Evolutionary conservation across 1,284 basidiomycete species (phyloP).

Genomic region (Ganoderma resinaceum): DNA sequence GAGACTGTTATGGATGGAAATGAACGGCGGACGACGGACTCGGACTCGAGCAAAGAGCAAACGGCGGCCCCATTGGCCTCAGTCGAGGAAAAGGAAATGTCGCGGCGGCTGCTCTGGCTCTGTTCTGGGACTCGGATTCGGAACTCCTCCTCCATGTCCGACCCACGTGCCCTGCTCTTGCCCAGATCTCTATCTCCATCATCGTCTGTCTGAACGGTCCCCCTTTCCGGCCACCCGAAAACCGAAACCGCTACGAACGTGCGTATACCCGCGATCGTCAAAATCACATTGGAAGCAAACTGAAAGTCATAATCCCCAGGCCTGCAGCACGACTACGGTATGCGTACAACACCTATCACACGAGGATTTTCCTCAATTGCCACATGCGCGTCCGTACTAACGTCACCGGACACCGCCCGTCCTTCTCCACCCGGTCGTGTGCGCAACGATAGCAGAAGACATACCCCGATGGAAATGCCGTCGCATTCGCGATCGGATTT

Average conservation of each 20-base stretch:
- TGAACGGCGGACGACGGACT: conserved; percentile 11
- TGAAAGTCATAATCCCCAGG: too few relatives aligned
- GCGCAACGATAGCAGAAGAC: conserved; percentile 97
- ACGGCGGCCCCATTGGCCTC: conserved; percentile 1
- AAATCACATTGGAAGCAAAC: conserved; percentile 28
- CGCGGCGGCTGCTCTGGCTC: not conserved
- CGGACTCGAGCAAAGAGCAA: conserved; percentile 3
- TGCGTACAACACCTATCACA: conserved; percentile 50
- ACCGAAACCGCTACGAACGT: conserved; percentile 43
- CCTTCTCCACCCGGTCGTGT: conserved; percentile 82
- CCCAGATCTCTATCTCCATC: conserved; percentile 25
- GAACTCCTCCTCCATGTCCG: conserved; percentile 8
- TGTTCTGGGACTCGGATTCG: too few relatives aligned
- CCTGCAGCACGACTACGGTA: too few relatives aligned
- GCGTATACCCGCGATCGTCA: conserved; percentile 30
- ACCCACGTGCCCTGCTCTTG: conserved; percentile 26
- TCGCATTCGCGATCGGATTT: conserved; percentile 83
- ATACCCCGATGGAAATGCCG: conserved; percentile 91
- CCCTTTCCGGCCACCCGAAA: conserved; percentile 26
- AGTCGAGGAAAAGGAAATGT: too few relatives aligned
- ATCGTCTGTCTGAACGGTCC: conserved; percentile 25
- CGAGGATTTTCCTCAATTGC: conserved; percentile 89
- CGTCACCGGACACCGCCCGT: conserved; percentile 89
- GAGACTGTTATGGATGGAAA: conserved; percentile 15
- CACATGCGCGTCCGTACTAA: conserved; percentile 75